Evolutionary conservation across 495 filamentous ascomycete genomes (phyloP).

Genomic region (Penicillium argentinense): DNA sequence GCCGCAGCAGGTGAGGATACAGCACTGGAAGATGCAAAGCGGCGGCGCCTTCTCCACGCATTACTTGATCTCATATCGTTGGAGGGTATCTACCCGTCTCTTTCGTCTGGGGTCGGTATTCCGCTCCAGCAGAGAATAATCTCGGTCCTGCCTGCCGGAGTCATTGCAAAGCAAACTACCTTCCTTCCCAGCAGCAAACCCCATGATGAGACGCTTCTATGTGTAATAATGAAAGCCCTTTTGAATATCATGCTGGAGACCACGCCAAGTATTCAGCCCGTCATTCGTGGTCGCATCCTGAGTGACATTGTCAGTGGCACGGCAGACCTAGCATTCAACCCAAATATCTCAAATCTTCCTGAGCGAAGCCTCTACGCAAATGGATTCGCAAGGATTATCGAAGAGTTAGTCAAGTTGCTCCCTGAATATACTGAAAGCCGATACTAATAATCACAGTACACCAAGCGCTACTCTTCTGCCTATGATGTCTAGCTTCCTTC

Average conservation of each 20-base stretch:
- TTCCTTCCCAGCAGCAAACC: constrained; percentile 15
- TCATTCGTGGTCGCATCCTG: constrained; percentile 43
- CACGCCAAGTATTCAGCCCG: constrained; percentile 38
- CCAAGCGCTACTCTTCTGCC: constrained; percentile 45
- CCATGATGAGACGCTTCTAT: constrained; percentile 33
- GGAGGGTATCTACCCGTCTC: constrained; percentile 57
- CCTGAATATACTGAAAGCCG: not conserved
- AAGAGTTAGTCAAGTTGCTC: constrained; percentile 35
- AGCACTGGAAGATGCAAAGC: constrained; percentile 42
- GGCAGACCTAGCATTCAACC: constrained; percentile 44
- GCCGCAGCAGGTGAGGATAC: constrained; percentile 22
- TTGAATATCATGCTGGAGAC: constrained; percentile 33
- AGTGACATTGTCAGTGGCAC: constrained; percentile 45
- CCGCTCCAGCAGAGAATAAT: constrained; percentile 55
- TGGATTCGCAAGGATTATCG: constrained; percentile 37
- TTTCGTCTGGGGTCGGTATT: constrained; percentile 54
- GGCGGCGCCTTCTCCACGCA: constrained; percentile 47
- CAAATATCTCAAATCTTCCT: constrained; percentile 16
- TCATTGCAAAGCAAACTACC: constrained; percentile 41
- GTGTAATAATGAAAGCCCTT: constrained; percentile 26
- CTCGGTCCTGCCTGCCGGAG: constrained; percentile 46
- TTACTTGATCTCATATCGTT: constrained; percentile 55
- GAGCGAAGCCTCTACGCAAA: constrained; percentile 24
- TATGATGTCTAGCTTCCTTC: constrained; percentile 46
- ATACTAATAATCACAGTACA: constrained; percentile 26